Evolutionary conservation across 495 filamentous ascomycete genomes (phyloP), one percentile per base, ranked within the genome.

Genomic region (Tuber borchii): DNA sequence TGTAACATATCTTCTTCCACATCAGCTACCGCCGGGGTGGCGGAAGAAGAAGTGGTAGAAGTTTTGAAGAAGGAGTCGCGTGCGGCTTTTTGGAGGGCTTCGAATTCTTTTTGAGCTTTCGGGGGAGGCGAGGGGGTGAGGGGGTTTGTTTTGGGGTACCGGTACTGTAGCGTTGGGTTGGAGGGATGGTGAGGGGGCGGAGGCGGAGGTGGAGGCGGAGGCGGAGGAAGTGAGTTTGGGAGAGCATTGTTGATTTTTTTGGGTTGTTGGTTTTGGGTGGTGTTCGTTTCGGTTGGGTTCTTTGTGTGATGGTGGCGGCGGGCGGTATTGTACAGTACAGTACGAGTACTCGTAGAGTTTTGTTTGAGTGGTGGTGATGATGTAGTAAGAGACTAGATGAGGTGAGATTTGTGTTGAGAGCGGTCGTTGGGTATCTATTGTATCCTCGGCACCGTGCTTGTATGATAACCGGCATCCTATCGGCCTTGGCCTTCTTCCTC

Each of bases 81-180:
- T 0, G 91, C 92, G 71, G 88, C 83, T 42, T 84, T 84, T 78
- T 97, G 95, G 12, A 98, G 91, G 2, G 90, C 87, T 84, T 98
- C 95, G 84, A 96, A 97, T 72, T 97, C 90, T 83, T 93, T 92
- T 86, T 98, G 95, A 80, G 97, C 91, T 84, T 92, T 90, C 76
- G 93, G 6, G 95, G 92, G 6, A 97, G 91, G 20, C 92, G 91
- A 0, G 92, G 94, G 12, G 95, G 95, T 8, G 94, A 85, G 26
- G 95, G 93, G 14, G 86, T 85, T 17, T 85, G 83, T 6, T 72
- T 74, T 75, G 85, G 87, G n/a, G n/a, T n/a, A n/a, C n/a, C n/a
- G 34, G 81, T 79, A 14, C 22, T 42, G 75, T 74, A 77, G 48
- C 78, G 81, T 17, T 75, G 20, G 46, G 75, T 69, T 20, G 83